phyloP scores from a whole-genome alignment of 345 rosid genomes.

The Triadica sebifera region DNA sequence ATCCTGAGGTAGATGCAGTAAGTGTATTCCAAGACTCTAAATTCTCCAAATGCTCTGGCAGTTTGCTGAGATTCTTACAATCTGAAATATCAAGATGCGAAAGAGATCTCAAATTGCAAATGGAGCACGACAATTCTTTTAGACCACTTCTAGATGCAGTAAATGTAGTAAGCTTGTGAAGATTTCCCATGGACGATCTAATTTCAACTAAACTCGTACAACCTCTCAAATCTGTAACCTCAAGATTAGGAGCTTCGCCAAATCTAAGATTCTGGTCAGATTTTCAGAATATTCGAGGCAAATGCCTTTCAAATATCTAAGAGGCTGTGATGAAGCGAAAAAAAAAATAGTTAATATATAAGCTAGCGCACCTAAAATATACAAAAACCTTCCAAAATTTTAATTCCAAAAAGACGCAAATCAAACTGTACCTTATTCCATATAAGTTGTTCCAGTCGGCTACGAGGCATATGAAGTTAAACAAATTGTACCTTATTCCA shows the following conservation, averaged over 20 bases:
- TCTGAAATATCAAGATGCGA: too few species aligned
- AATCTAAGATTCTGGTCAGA: not conserved
- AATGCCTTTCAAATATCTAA: constrained; percentile 3
- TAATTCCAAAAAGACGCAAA: not conserved
- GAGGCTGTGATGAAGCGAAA: not conserved
- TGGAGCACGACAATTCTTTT: not conserved
- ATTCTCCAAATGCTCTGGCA: too few species aligned
- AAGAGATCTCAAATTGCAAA: not conserved
- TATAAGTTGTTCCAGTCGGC: not conserved
- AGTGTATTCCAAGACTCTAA: too few species aligned
- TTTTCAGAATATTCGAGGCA: not conserved
- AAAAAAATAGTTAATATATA: not conserved
- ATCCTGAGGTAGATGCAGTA: too few species aligned
- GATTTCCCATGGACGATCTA: not conserved
- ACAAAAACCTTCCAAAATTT: not conserved
- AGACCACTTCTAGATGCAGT: not conserved
- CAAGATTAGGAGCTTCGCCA: not conserved
- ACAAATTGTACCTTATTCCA: too few species aligned
- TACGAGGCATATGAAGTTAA: not conserved
- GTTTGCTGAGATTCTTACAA: too few species aligned
- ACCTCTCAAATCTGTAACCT: not conserved
- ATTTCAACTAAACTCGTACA: not conserved
- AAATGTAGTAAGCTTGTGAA: not conserved
- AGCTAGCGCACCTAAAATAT: too few species aligned
- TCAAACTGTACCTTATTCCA: constrained; percentile 3